These are phyloP conservation scores for Passiflora organensis DNA, from an alignment of 345 rosid genomes.

Conservation along the genomic window DNA sequence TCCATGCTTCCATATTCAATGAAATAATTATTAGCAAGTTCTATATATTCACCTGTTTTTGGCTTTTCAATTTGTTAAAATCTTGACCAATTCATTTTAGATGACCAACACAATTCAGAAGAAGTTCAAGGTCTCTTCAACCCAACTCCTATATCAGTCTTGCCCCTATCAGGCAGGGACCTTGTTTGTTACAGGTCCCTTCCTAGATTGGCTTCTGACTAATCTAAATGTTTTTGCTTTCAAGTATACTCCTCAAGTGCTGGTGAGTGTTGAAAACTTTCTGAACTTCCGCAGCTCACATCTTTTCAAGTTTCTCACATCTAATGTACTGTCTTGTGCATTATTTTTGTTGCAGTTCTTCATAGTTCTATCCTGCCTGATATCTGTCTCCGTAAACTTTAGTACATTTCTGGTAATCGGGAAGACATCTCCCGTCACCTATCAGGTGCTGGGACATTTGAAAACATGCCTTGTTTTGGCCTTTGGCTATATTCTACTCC, in stretches of 20 bases:
- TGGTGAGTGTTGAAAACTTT: constrained; percentile 52
- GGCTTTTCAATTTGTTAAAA: constrained; percentile 11
- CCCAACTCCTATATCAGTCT: constrained; percentile 97
- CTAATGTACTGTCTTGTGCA: constrained; percentile 10
- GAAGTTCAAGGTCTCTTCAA: constrained; percentile 98
- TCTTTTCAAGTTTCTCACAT: neutral
- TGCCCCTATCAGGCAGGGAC: constrained; percentile 98
- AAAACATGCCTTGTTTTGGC: constrained; percentile 98
- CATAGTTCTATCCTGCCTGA: constrained; percentile 96
- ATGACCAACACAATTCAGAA: constrained; percentile 99
- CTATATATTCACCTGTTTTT: neutral
- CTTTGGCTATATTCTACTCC: constrained; percentile 86
- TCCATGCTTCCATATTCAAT: constrained; percentile 4
- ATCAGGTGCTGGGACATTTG: constrained; percentile 98
- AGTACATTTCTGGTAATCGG: constrained; percentile 98
- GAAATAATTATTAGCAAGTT: constrained; percentile 1
- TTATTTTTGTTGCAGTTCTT: constrained; percentile 77
- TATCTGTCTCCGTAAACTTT: constrained; percentile 98
- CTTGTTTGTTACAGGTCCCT: constrained; percentile 83
- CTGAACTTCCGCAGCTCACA: neutral
- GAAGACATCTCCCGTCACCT: constrained; percentile 98
- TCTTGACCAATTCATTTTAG: constrained; percentile 60
- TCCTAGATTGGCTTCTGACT: constrained; percentile 92
- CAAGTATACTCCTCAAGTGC: constrained; percentile 91
- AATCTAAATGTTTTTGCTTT: constrained; percentile 92